Evolutionary conservation across 202 grass and related monocot genomes (phyloP).

Genomic region (Setaria italica): DNA sequence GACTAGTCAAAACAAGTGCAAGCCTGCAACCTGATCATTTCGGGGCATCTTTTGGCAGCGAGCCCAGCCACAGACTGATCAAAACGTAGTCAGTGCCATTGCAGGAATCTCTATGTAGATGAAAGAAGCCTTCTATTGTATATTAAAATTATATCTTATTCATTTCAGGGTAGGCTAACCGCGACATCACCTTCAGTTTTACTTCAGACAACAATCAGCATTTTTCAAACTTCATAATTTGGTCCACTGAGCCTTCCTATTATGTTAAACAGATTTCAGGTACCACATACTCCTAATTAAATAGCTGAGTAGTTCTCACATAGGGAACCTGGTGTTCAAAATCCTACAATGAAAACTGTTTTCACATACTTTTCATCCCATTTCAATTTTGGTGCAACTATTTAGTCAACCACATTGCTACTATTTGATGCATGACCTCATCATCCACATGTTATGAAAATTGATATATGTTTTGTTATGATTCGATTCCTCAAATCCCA

Average conservation of each 20-base stretch:
- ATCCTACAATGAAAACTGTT: not conserved
- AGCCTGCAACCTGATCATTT: not conserved
- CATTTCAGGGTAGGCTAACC: not conserved
- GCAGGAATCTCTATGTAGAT: not conserved
- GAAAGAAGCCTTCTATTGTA: not conserved
- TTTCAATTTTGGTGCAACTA: not conserved
- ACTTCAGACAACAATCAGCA: not conserved
- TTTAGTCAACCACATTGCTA: slow-evolving; percentile 19
- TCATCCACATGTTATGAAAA: not conserved
- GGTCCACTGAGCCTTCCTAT: not conserved
- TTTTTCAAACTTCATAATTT: not conserved
- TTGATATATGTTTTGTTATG: slow-evolving; percentile 1
- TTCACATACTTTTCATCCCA: not conserved
- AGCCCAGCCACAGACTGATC: not conserved
- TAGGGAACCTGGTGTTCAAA: not conserved
- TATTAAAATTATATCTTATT: not conserved
- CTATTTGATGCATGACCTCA: slow-evolving; percentile 8
- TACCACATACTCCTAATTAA: not conserved
- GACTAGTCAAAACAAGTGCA: not conserved
- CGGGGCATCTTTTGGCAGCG: not conserved
- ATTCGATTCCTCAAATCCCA: not conserved
- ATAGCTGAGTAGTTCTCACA: not conserved
- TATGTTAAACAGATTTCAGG: slow-evolving; percentile 5
- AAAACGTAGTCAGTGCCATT: not conserved
- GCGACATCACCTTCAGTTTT: not conserved